phyloP scores from a whole-genome alignment of 2,329 filamentous ascomycete genomes.

The Pyricularia pennisetigena region DNA sequence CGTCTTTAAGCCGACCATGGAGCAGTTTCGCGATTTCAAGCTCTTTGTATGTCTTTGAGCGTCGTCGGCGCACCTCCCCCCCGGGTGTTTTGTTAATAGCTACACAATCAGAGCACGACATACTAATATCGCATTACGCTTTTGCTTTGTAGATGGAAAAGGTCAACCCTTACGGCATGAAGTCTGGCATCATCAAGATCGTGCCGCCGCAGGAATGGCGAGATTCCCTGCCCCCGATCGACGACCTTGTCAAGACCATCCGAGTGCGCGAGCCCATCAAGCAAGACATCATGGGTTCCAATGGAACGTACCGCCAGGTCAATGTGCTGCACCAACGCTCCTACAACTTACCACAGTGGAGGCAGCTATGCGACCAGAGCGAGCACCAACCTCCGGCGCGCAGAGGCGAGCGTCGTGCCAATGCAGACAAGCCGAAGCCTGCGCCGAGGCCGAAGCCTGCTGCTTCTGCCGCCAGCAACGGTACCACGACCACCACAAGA shows the following conservation, averaged over 20 bases:
- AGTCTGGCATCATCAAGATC: constrained; percentile 92
- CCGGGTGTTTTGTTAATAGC: neutral
- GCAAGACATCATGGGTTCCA: constrained; percentile 93
- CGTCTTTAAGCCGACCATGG: constrained; percentile 91
- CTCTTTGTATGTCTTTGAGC: constrained; percentile 52
- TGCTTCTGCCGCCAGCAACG: constrained; percentile 9
- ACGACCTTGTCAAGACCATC: constrained; percentile 83
- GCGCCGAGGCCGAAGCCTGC: constrained; percentile 27
- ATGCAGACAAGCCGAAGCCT: constrained; percentile 41
- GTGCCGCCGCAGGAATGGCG: constrained; percentile 92
- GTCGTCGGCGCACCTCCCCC: neutral
- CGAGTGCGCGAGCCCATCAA: constrained; percentile 95
- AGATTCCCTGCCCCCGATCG: constrained; percentile 64
- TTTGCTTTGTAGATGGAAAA: constrained; percentile 51
- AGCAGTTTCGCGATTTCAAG: constrained; percentile 90
- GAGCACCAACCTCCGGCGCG: constrained; percentile 91
- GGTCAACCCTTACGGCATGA: constrained; percentile 92
- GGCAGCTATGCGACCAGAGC: constrained; percentile 82
- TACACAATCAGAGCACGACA: neutral
- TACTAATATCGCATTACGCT: neutral
- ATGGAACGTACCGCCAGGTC: constrained; percentile 91
- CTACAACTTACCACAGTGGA: constrained; percentile 96
- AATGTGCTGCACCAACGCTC: constrained; percentile 94
- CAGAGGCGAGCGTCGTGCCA: constrained; percentile 69
- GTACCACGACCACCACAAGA: constrained; percentile 15